phyloP scores from a whole-genome alignment of 257 asterid species.

The Solanum neorickii region DNA sequence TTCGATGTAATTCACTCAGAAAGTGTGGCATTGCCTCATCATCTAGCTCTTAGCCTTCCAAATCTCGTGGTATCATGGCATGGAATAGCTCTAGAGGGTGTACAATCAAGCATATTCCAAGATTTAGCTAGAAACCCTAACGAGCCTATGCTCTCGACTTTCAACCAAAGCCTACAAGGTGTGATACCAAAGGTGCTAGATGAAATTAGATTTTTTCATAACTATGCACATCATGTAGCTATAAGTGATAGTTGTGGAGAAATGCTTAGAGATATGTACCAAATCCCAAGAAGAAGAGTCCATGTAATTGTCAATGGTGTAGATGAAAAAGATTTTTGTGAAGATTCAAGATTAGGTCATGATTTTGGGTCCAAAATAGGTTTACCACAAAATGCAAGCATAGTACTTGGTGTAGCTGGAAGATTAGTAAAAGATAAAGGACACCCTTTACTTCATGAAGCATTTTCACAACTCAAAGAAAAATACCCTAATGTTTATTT shows the following conservation, averaged over 20 bases:
- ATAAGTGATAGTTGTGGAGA: slow-evolving; percentile 90
- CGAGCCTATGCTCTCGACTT: slow-evolving; percentile 44
- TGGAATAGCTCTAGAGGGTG: slow-evolving; percentile 84
- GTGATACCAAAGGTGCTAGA: slow-evolving; percentile 65
- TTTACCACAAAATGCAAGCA: slow-evolving; percentile 47
- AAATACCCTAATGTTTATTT: slow-evolving; percentile 41
- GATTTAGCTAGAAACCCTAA: slow-evolving; percentile 39
- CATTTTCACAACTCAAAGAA: slow-evolving; percentile 44
- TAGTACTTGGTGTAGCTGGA: slow-evolving; percentile 88
- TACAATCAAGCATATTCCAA: slow-evolving; percentile 71
- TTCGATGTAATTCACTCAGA: slow-evolving; percentile 83
- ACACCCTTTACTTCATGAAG: slow-evolving; percentile 69
- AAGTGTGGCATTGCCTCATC: slow-evolving; percentile 75
- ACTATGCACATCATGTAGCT: slow-evolving; percentile 81
- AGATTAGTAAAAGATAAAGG: slow-evolving; percentile 88
- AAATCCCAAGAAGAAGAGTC: slow-evolving; percentile 56
- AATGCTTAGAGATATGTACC: slow-evolving; percentile 80
- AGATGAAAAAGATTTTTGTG: slow-evolving; percentile 46
- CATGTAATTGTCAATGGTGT: slow-evolving; percentile 90
- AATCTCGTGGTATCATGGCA: slow-evolving; percentile 93
- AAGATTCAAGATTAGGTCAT: slow-evolving; percentile 29
- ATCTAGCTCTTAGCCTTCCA: slow-evolving; percentile 36
- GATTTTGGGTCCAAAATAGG: slow-evolving; percentile 51
- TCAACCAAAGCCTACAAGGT: slow-evolving; percentile 43
- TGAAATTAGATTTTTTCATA: slow-evolving; percentile 68